phyloP scores from a whole-genome alignment of 805 yeast genomes.

The Candida maris region DNA sequence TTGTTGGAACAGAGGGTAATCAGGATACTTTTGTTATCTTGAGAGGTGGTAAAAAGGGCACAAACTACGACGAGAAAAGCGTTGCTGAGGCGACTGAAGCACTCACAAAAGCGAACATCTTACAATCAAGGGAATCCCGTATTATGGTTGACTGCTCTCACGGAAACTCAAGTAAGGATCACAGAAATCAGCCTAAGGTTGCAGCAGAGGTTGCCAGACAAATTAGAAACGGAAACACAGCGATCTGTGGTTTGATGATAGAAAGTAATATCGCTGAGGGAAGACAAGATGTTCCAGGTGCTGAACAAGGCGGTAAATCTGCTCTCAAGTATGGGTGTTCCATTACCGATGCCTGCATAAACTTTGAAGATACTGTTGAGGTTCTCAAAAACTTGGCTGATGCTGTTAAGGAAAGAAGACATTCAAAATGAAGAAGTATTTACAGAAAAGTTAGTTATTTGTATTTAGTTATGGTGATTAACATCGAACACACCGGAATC shows the following conservation, averaged over 20 bases:
- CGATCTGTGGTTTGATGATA: slow-evolving; percentile 93
- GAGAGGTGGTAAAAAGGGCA: slow-evolving; percentile 93
- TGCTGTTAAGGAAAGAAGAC: slow-evolving; percentile 79
- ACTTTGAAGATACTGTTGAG: slow-evolving; percentile 78
- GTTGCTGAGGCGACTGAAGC: slow-evolving; percentile 64
- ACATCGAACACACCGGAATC: not conserved
- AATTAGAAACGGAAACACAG: slow-evolving; percentile 64
- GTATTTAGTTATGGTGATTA: slow-evolving; percentile 1
- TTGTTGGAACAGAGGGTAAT: slow-evolving; percentile 93
- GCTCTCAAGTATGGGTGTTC: slow-evolving; percentile 87
- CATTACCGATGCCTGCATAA: slow-evolving; percentile 96
- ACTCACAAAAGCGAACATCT: slow-evolving; percentile 42
- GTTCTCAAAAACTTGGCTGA: slow-evolving; percentile 70
- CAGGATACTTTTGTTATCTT: slow-evolving; percentile 84
- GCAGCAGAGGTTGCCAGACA: slow-evolving; percentile 77
- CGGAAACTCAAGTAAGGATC: slow-evolving; percentile 90
- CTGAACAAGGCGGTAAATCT: slow-evolving; percentile 62
- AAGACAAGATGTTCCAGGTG: slow-evolving; percentile 82
- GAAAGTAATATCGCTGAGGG: slow-evolving; percentile 92
- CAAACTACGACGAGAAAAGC: slow-evolving; percentile 78
- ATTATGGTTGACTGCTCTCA: slow-evolving; percentile 98
- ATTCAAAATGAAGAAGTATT: not conserved
- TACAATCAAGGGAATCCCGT: slow-evolving; percentile 46
- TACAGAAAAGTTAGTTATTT: not conserved
- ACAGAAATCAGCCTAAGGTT: slow-evolving; percentile 89